Evolutionary conservation across 768 basidiomycete genomes (phyloP), one percentile per base, ranked within the genome.

Genomic region (Dentipellis fragilis): DNA sequence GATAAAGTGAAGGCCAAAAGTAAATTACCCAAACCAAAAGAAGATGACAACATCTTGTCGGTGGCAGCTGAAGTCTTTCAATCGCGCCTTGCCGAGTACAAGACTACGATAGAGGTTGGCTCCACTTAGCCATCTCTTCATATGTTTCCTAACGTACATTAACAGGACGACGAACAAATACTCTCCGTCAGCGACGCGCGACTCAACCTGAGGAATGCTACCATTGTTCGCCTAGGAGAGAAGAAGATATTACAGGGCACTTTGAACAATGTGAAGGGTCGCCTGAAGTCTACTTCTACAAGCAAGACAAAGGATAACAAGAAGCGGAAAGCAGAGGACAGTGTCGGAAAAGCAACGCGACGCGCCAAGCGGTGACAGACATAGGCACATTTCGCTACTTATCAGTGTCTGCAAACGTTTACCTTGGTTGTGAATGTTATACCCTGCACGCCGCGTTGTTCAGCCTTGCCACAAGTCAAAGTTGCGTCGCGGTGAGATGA

Each of bases 171-270:
- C 52, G 73, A 75, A 55, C 54, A 57, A 10, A 67, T 83, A 4
- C 67, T 76, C 17, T 59, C 57, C n/a, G 51, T 56, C 4, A 65
- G 59, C 14, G 55, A 54, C 12, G 49, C 55, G 19, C 64, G 59
- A 4, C 55, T 71, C 52, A 80, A 82, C 60, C 77, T 74, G 62
- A 73, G 72, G 57, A 73, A 83, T 56, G 91, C 92, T 1, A 65
- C 85, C 8, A 70, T 87, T 48, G 89, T 93, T 11, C 77, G 92
- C 37, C 66, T 89, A 10, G 88, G 89, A 4, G 92, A 94, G 72
- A 92, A 92, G 70, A 70, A 77, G 21, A 82, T 93, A 11, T 63
- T 93, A 54, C 64, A 62, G 2, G 61, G 40, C 11, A 29, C 59
- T 21, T 29, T 51, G 34, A 58, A 34, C 22, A 23, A 10, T 8